phyloP scores from a whole-genome alignment of 1,284 basidiomycete species.

The Pholiota adiposa region DNA sequence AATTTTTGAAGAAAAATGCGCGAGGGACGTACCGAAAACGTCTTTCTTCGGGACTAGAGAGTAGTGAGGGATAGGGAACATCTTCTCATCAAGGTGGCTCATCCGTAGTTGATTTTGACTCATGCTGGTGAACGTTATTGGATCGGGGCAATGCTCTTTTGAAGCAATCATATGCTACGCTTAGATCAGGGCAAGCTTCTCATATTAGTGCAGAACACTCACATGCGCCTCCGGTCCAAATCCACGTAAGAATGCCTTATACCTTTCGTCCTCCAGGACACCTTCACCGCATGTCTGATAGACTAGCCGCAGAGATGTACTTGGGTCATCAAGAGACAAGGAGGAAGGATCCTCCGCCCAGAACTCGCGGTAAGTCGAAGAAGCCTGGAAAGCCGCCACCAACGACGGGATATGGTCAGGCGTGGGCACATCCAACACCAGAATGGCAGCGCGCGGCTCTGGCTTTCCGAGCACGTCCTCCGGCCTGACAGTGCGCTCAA shows the following conservation, averaged over 20 bases:
- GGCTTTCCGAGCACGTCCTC: conserved; percentile 62
- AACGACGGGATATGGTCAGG: conserved; percentile 64
- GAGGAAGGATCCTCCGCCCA: conserved; percentile 45
- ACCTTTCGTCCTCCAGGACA: conserved; percentile 72
- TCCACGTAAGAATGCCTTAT: conserved; percentile 72
- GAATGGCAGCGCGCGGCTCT: conserved; percentile 55
- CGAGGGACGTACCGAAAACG: conserved; percentile 43
- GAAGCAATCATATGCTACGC: conserved; percentile 73
- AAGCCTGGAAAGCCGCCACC: conserved; percentile 52
- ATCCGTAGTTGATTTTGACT: conserved; percentile 77
- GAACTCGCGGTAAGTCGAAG: conserved; percentile 54
- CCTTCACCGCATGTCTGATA: conserved; percentile 71
- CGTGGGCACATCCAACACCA: conserved; percentile 68
- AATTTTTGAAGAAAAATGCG: neutral
- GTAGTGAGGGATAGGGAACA: conserved; percentile 78
- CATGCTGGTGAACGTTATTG: conserved; percentile 76
- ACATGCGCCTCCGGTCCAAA: conserved; percentile 68
- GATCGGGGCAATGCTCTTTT: conserved; percentile 61
- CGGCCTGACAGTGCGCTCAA: conserved; percentile 54
- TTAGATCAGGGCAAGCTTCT: conserved; percentile 1
- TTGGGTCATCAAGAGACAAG: conserved; percentile 31
- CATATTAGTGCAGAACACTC: conserved; percentile 25
- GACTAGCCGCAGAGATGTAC: conserved; percentile 57
- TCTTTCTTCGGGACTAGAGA: conserved; percentile 41
- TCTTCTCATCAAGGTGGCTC: conserved; percentile 68